phyloP scores from a whole-genome alignment of 352 stramenopile species.

The Globisporangium echinulatum region DNA sequence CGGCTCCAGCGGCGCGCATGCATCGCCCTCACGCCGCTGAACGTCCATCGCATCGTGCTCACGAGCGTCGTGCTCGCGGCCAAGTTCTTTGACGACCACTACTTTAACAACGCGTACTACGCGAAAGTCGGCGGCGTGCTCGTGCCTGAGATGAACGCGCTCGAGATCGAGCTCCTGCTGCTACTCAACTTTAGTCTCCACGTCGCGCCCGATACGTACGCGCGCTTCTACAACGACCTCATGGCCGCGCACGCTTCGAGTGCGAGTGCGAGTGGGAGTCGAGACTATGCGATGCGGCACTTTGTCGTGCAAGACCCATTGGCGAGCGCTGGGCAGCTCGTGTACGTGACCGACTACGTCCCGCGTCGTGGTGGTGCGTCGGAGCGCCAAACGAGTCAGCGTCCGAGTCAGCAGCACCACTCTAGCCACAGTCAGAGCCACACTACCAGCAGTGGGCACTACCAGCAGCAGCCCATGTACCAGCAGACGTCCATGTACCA shows the following conservation, averaged over 20 bases:
- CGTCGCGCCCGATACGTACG: conserved; percentile 88
- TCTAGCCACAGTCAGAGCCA: conserved; percentile 18
- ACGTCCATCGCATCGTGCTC: conserved; percentile 97
- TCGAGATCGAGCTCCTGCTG: conserved; percentile 98
- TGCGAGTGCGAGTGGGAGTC: too few species aligned
- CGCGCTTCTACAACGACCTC: conserved; percentile 90
- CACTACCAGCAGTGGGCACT: not conserved
- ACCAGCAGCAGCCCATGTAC: conserved; percentile 6
- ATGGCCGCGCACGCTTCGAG: conserved; percentile 38
- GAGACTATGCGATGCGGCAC: conserved; percentile 28
- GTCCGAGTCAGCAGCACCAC: conserved; percentile 13
- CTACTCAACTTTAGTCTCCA: conserved; percentile 97
- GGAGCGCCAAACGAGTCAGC: not conserved
- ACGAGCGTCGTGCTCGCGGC: conserved; percentile 96
- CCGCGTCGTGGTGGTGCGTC: conserved; percentile 20
- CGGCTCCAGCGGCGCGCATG: conserved; percentile 90
- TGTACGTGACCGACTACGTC: conserved; percentile 70
- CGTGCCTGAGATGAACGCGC: conserved; percentile 94
- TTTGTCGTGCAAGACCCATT: conserved; percentile 65
- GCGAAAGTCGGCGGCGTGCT: conserved; percentile 93
- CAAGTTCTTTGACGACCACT: conserved; percentile 99
- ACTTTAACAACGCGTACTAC: conserved; percentile 99
- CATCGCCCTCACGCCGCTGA: conserved; percentile 95
- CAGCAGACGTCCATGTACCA: not conserved
- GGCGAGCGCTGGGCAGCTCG: conserved; percentile 55